These are phyloP conservation scores for Eimeria necatrix DNA, from an alignment of 169 alveolate genomes.

Conservation along the genomic window DNA sequence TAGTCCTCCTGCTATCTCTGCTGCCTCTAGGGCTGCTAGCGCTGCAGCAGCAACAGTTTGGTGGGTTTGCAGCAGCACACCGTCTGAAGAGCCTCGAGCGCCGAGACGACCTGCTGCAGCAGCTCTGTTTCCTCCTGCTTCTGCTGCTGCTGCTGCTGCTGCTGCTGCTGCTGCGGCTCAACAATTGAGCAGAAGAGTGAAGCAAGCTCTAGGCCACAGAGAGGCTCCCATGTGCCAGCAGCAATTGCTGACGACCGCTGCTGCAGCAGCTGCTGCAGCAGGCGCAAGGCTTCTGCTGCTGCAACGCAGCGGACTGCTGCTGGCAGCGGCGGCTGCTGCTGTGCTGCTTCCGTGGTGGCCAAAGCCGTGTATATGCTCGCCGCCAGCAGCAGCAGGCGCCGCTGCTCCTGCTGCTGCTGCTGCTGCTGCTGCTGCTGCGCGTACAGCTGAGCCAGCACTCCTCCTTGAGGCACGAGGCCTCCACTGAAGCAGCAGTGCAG, in stretches of 20 bases:
- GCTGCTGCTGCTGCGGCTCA: slow-evolving; percentile 60
- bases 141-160: slow-evolving; percentile 47
- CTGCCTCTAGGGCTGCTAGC: background rate
- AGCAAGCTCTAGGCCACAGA: background rate
- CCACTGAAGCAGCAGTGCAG: slow-evolving; percentile 71
- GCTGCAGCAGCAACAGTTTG: background rate
- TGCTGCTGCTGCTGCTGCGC: slow-evolving; percentile 50
- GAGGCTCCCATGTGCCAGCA: background rate
- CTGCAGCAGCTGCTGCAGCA: slow-evolving; percentile 65
- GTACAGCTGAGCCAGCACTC: slow-evolving; percentile 31
- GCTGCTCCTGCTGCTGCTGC: slow-evolving; percentile 48
- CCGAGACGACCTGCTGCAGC: slow-evolving; percentile 54
- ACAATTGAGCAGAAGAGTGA: slow-evolving; percentile 32
- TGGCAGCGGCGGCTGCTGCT: slow-evolving; percentile 53
- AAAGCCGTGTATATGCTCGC: slow-evolving; percentile 66
- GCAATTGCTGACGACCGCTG: background rate
- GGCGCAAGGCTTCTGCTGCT: slow-evolving; percentile 38
- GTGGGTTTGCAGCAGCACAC: background rate
- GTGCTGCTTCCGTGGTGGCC: slow-evolving; percentile 53
- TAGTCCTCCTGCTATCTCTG: background rate
- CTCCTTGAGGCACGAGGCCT: slow-evolving; percentile 57
- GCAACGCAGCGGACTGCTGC: slow-evolving; percentile 32
- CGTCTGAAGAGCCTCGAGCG: slow-evolving; percentile 45
- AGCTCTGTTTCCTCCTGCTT: slow-evolving; percentile 34
- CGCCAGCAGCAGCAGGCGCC: slow-evolving; percentile 19